Base-by-base conservation (phyloP, 805 yeast genomes). In the Starmerella bacillaris region DNA sequence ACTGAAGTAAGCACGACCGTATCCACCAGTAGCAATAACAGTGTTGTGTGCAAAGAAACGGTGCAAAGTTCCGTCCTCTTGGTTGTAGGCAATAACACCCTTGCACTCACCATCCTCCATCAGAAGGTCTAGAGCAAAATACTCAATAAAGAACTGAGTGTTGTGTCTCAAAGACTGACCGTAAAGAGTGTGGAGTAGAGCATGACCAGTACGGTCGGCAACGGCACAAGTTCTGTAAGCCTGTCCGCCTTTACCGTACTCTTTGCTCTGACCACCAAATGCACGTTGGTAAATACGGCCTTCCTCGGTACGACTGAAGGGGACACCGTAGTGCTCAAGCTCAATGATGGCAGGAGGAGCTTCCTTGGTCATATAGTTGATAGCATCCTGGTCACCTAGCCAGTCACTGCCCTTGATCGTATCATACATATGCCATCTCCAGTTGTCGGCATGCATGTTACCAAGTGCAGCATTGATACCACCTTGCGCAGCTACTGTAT, bases 361-460 rank as follows among this genome's bases (percentile, higher is more conserved):
- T 64, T 86, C 96, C 58, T 83, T 74, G 39, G 98, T 86, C 98
- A 86, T 86, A 65, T 86, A 86, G 64, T 86, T 96, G 56, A 89
- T 86, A 37, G 96, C 94, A 56, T 86, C 98, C 65, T 86, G 98
- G 63, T 86, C 98, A 55, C 98, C 98, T 44, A 86, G 72, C 98
- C 98, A 86, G 64, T 86, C 98, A 7, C 95, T 83, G 45, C 98
- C 98, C 65, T 86, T 86, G 51, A 86, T 96, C 51, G 98, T 86
- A 57, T 86, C 98, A 63, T 89, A 86, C 95, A 86, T 84, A 61
- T 86, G 98, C 95, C 96, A 89, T 61, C 80, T 92, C 98, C 98
- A 86, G 65, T 84, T 84, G 60, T 86, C 98, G 49, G 71, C 68
- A 65, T 89, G 96, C 94, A 86, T 86, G 68, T 86, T 86, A 49